Base-by-base conservation (phyloP, 2,329 filamentous ascomycete genomes). In the Colletotrichum sp. region DNA sequence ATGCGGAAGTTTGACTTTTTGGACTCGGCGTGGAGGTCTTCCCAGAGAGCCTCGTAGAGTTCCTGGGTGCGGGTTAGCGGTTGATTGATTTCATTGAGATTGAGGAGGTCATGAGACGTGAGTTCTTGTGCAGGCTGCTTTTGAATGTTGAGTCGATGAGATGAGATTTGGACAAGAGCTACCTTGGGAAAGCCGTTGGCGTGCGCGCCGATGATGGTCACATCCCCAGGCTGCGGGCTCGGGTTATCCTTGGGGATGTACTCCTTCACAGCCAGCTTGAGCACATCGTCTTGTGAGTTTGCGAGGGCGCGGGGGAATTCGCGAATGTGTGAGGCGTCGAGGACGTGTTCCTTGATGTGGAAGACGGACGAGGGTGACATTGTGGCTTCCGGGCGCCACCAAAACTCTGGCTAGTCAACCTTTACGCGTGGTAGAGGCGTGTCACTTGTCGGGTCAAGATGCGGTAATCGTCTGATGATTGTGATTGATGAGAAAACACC, bases 161-260 rank as follows among this genome's bases (percentile, higher is more conserved):
- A 74, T 57, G 11, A 69, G 39, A 67, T 55, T 36, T 5, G 39
- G 36, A 59, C 44, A 79, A 15, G 6, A 74, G 9, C 4, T 83
- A 95, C 95, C 90, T 98, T 99, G 13, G 95, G 94, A 79, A 98
- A 98, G 13, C 94, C 96, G 86, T 98, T 98, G 66, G 95, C 96
- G 85, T 98, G 96, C 6, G 94, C 93, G 13, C 91, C 95, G 71
- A 99, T 92, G 75, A 99, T 93, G 25, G 95, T 98, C 11, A 98
- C 87, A 84, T 97, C 95, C 39, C 95, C 95, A 2, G 92, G 90
- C 77, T 92, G 88, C 0, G 95, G 94, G 29, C 87, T 84, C 1
- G 88, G 89, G 80, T 96, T 96, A 81, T 93, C 90, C 71, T 92
- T 87, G 2, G 96, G 96, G 0, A 91, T 94, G 83, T 99, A 99